Evolutionary conservation across 306 rosid species (phyloP), one percentile per base, ranked within the genome.

Genomic region (Adenanthera pavonina): DNA sequence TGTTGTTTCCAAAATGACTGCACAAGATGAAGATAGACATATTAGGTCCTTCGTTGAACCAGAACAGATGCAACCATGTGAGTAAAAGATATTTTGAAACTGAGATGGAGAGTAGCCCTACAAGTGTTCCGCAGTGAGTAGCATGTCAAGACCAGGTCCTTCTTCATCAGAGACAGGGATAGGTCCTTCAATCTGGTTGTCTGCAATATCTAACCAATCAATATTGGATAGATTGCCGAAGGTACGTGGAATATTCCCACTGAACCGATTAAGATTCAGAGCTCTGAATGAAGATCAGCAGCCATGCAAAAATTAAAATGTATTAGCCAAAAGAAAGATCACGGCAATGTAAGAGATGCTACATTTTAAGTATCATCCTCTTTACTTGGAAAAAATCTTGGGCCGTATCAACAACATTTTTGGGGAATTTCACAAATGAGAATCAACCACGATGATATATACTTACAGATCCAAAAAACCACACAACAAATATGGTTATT

Each of bases 1-100:
- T 79, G 80, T 79, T 92, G 77, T 67, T 89, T 77, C 92, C 92
- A 40, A 92, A 40, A 83, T 92, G 97, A 85, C 95, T 92, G 88
- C 59, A 78, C 43, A 71, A 25, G 81, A 54, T 64, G 74, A 41
- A 82, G 36, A 20, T 20, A 34, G 52, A 40, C 34, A 8, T 65
- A 54, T 72, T 73, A 61, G 82, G 66, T 75, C 10, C 74, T 78
- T 81, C 66, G 47, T 16, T 44, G 52, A 78, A 76, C 16, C 60
- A 43, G 35, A 78, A 72, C 64, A 80, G 7, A 75, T 57, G 14
- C 62, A 61, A 17, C 43, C n/a, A 78, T 17, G 30, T 25, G 41
- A 76, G n/a, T 33, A 43, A 51, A 71, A 48, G 36, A 44, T 43
- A 46, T 20, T 43, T 56, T 72, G 60, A 80, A 59, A 34, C 15